Evolutionary conservation across 2,329 filamentous ascomycete genomes (phyloP), one percentile per base, ranked within the genome.

Genomic region (Calonectria pteridis): DNA sequence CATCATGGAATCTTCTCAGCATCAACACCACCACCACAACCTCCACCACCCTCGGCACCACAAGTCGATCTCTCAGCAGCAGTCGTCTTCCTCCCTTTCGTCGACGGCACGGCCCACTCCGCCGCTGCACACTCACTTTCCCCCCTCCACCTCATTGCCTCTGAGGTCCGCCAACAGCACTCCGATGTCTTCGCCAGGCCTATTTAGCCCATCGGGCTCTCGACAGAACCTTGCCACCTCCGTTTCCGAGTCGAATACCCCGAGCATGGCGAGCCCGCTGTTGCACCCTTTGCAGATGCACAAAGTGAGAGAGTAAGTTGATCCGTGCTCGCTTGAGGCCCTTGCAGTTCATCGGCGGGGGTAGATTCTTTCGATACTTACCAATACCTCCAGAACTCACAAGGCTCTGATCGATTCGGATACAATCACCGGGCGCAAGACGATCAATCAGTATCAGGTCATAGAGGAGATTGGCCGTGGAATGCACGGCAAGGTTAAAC

Each of bases 371-470:
- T 67, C 55, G 63, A 71, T 65, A 74, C 76, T 79, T 69, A 78
- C 62, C 51, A 20, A 51, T 63, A 73, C 63, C 29, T 49, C 18
- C 76, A 94, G 93, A 86, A 98, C 96, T 13, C 94, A 98, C 85
- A 95, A 96, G 76, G 96, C 95, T 67, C 93, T 96, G 80, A 95
- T 98, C 78, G 96, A 98, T 81, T 93, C 96, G 75, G 95, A 98
- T 84, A 91, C 91, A 68, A 90, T 95, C 75, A 98, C 96, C 6
- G 97, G 97, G 73, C 94, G 97, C 76, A 99, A 99, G 86, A 90
- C 96, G 67, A 98, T 99, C 88, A 99, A 99, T 82, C 94, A 98
- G 82, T 99, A 99, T 86, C 95, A 98, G 85, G 95, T 99, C 79
- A 94, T 98, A 77, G 94, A 98, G 84, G 97, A 99, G 85, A 94